Evolutionary conservation across 257 asterid genomes (phyloP).

Genomic region (Nicotiana obtusifolia): DNA sequence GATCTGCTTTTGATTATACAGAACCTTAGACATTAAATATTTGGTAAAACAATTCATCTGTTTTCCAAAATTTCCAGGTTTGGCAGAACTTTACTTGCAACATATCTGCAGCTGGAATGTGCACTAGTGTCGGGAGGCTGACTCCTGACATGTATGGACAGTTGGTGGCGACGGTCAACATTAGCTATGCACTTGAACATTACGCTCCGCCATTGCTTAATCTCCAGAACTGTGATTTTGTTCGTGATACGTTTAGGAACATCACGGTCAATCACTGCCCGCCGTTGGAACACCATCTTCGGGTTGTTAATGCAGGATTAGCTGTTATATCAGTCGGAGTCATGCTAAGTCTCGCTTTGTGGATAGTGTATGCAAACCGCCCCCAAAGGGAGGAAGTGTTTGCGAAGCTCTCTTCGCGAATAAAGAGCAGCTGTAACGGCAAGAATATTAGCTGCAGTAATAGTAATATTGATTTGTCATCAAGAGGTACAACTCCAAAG

Average conservation of each 20-base stretch:
- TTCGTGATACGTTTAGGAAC: conserved; percentile 73
- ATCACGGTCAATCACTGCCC: conserved; percentile 67
- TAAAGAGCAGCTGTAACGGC: conserved; percentile 50
- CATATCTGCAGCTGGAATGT: conserved; percentile 29
- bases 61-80: conserved; percentile 21
- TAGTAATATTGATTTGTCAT: conserved; percentile 13
- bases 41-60: not conserved
- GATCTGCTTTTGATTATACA: not conserved
- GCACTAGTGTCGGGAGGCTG: conserved; percentile 45
- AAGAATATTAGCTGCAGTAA: conserved; percentile 11
- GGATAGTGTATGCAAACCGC: conserved; percentile 95
- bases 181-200: conserved; percentile 77
- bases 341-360: conserved; percentile 83
- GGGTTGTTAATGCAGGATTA: conserved; percentile 59
- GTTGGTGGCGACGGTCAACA: conserved; percentile 59
- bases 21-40: not conserved
- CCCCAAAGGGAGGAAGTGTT: conserved; percentile 99
- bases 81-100: conserved; percentile 49
- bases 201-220: conserved; percentile 68
- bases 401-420: conserved; percentile 53
- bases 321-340: conserved; percentile 80
- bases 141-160: conserved; percentile 44
- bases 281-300: conserved; percentile 57
- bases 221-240: conserved; percentile 86
- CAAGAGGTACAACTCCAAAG: conserved; percentile 40